Evolutionary conservation across 2,329 filamentous ascomycete genomes (phyloP).

Genomic region (Colletotrichum orbiculare): DNA sequence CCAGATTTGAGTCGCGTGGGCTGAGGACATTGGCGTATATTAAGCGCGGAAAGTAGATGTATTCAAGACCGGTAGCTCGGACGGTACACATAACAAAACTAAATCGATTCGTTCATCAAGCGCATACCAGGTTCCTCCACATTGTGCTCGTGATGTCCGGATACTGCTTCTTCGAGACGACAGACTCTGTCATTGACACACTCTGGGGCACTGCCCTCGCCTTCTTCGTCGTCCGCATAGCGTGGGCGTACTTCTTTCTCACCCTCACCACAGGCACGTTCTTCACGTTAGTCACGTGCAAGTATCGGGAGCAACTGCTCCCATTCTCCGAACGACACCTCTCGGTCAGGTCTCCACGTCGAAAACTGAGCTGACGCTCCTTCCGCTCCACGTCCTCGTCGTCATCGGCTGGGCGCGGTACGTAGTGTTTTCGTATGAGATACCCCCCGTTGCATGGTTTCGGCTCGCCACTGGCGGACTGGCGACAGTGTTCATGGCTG

Average conservation of each 20-base stretch:
- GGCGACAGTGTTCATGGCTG: conserved; percentile 13
- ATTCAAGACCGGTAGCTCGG: not conserved
- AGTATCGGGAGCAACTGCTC: conserved; percentile 1
- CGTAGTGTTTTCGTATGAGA: conserved; percentile 22
- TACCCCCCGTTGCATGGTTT: conserved; percentile 31
- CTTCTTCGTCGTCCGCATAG: conserved; percentile 48
- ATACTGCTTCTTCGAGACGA: conserved; percentile 44
- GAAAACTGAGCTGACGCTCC: not conserved
- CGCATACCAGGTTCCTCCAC: not conserved
- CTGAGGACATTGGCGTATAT: conserved; percentile 7
- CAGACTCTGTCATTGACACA: conserved; percentile 48
- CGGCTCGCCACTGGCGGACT: conserved; percentile 29
- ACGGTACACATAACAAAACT: no score
- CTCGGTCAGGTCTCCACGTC: not conserved
- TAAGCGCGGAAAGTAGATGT: not conserved
- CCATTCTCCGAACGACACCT: conserved; percentile 10
- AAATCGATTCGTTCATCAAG: not conserved
- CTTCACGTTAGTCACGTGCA: conserved; percentile 27
- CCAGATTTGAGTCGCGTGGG: conserved; percentile 12
- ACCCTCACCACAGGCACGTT: conserved; percentile 40
- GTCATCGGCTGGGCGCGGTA: conserved; percentile 20
- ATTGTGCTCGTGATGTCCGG: conserved; percentile 7
- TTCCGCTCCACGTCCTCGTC: conserved; percentile 11
- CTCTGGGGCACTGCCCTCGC: conserved; percentile 51
- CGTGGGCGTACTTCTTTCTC: conserved; percentile 45